phyloP scores from a whole-genome alignment of 805 yeast species.

The Saccharomycopsis babjevae region DNA sequence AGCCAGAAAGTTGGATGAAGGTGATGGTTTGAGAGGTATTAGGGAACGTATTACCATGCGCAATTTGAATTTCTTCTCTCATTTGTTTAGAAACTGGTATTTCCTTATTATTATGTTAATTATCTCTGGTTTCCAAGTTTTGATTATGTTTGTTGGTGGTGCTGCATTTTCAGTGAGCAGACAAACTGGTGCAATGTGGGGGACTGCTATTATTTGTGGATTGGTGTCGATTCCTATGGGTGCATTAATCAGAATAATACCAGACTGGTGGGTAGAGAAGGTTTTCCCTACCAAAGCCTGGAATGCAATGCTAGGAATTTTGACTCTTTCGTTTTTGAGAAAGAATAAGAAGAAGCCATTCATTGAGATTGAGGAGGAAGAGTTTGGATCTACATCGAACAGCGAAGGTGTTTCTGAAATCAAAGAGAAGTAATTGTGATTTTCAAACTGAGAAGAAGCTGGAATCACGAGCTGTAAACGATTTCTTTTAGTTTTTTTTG shows the following conservation, averaged over 20 bases:
- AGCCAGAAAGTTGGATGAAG: conserved; percentile 84
- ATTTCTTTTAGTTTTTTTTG: background rate
- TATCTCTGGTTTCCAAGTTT: conserved; percentile 74
- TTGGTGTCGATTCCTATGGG: conserved; percentile 76
- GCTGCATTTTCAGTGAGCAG: conserved; percentile 78
- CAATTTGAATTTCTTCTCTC: conserved; percentile 75
- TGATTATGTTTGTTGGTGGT: conserved; percentile 96
- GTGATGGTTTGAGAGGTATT: conserved; percentile 51
- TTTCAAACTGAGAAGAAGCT: background rate
- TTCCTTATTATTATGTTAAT: conserved; percentile 62
- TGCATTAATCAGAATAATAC: conserved; percentile 60
- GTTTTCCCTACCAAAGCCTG: conserved; percentile 48
- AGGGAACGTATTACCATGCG: conserved; percentile 48
- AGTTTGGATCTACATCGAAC: background rate
- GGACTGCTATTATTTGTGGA: conserved; percentile 74
- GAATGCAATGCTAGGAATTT: conserved; percentile 4
- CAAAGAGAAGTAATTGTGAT: background rate
- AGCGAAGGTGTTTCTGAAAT: background rate
- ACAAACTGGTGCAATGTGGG: conserved; percentile 87
- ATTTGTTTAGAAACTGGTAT: conserved; percentile 72
- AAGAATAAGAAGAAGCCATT: conserved; percentile 3
- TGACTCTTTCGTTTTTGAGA: conserved; percentile 9
- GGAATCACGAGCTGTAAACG: too few species aligned
- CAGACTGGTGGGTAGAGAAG: conserved; percentile 63
- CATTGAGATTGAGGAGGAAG: background rate